A percentile compares a stretch with the other conserved stretches of the same genome.
Evolutionary conservation across 768 basidiomycete genomes (phyloP).

Genomic region (Asterophora lycoperdoides): DNA sequence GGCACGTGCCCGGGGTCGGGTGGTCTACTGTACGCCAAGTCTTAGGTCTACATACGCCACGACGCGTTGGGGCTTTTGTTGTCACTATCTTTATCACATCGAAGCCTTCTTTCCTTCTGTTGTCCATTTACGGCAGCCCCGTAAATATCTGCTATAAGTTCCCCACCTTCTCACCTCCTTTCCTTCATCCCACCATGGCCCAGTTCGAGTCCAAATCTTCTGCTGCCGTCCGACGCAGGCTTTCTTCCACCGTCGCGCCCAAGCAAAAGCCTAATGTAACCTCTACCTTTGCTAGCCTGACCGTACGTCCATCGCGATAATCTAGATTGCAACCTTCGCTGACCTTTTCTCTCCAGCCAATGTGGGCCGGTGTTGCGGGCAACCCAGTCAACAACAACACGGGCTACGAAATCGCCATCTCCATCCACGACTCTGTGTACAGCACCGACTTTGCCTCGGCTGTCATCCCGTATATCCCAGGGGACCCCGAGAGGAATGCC

Average conservation of each 20-base stretch:
- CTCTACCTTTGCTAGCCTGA: slow-evolving; percentile 57
- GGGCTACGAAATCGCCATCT: slow-evolving; percentile 68
- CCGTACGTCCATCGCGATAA: slow-evolving; percentile 28
- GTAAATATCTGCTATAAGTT: slow-evolving; percentile 27
- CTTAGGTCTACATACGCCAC: too few species aligned
- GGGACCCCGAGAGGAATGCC: slow-evolving; percentile 51
- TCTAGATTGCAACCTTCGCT: slow-evolving; percentile 18
- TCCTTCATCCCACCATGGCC: slow-evolving; percentile 43
- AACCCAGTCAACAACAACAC: slow-evolving; percentile 53
- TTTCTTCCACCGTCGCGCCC: slow-evolving; percentile 50
- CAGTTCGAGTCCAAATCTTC: slow-evolving; percentile 65
- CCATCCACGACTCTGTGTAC: slow-evolving; percentile 83
- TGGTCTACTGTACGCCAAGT: too few species aligned
- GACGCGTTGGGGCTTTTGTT: too few species aligned
- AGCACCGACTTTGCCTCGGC: slow-evolving; percentile 71
- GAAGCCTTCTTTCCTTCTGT: neutral
- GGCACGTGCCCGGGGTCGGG: slow-evolving; percentile 4
- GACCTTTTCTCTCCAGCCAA: slow-evolving; percentile 49
- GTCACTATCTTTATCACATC: too few species aligned
- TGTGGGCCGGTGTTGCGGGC: slow-evolving; percentile 85
- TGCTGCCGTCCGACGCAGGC: slow-evolving; percentile 58
- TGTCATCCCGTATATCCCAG: slow-evolving; percentile 46
- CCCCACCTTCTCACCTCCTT: slow-evolving; percentile 19
- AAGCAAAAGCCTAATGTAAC: slow-evolving; percentile 50
- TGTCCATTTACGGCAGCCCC: slow-evolving; percentile 21